Conservation (phyloP, 164 flowering plant genomes). For the Chloranthus sessilifolius region DNA sequence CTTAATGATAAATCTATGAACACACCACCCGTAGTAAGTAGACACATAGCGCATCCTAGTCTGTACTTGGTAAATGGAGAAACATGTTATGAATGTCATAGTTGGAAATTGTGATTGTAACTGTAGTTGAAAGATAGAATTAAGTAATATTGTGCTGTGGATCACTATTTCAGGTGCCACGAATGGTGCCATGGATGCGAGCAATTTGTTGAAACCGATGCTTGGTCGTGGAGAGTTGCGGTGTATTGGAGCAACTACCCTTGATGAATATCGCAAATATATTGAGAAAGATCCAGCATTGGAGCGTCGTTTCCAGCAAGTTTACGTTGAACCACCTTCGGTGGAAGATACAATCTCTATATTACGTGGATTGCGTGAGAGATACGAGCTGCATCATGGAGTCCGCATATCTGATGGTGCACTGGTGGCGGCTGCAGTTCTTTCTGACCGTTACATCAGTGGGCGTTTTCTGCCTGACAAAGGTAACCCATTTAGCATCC, state of each 20-base stretch:
- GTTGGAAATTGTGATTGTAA: too few species aligned
- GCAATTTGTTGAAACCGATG: constrained; percentile 92
- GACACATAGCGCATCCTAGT: neutral
- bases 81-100: neutral
- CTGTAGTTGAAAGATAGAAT: too few species aligned
- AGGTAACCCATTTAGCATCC: constrained; percentile 49
- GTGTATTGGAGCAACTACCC: constrained; percentile 94
- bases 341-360: constrained; percentile 89
- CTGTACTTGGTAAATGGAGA: neutral
- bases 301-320: constrained; percentile 96
- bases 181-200: constrained; percentile 97
- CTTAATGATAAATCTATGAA: too few species aligned
- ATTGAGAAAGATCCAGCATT: constrained; percentile 93
- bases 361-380: constrained; percentile 80
- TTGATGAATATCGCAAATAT: constrained; percentile 92
- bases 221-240: constrained; percentile 92
- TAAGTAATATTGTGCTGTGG: neutral
- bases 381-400: constrained; percentile 94
- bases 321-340: constrained; percentile 85
- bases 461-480: constrained; percentile 94
- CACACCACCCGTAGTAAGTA: too few species aligned
- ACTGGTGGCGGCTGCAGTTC: constrained; percentile 88
- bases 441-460: constrained; percentile 90
- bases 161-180: constrained; percentile 66
- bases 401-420: constrained; percentile 90